These are phyloP conservation scores for Podospora pseudopauciseta DNA, from an alignment of 495 filamentous ascomycete genomes.

Conservation along the genomic window DNA sequence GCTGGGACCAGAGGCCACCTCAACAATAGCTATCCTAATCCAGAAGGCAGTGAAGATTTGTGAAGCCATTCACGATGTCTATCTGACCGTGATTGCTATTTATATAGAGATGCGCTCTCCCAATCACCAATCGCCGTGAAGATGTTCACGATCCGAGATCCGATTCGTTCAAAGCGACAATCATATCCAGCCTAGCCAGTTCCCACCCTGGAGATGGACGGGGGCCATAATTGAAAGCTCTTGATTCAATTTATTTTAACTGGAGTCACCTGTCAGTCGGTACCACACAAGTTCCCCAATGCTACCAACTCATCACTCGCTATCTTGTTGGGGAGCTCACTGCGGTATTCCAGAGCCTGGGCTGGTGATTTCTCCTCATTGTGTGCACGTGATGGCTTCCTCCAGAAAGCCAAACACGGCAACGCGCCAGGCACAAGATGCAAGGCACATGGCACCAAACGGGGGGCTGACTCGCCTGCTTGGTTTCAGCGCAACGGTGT, in stretches of 20 bases:
- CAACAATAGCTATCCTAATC: not conserved
- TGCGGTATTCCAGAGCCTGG: not conserved
- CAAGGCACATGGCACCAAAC: not conserved
- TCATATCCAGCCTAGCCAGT: constrained; percentile 5
- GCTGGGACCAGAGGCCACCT: not conserved
- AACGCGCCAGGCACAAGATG: not conserved
- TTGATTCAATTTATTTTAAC: not conserved
- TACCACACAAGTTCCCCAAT: not conserved
- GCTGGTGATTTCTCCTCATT: not conserved
- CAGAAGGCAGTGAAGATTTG: not conserved
- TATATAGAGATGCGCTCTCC: not conserved
- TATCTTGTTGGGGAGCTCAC: not conserved
- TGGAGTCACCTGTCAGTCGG: not conserved
- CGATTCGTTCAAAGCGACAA: constrained; percentile 2
- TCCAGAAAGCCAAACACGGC: not conserved
- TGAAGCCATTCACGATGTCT: not conserved
- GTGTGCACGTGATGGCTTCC: not conserved
- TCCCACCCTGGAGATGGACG: constrained; percentile 20
- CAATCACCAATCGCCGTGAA: not conserved
- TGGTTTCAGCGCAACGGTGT: not conserved
- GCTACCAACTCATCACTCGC: not conserved
- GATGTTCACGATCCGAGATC: constrained; percentile 9
- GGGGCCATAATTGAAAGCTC: not conserved
- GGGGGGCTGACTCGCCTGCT: not conserved
- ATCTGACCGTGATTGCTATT: not conserved